A percentile compares a stretch with the other conserved stretches of the same genome.
Conservation (phyloP, 192 early-diverging fungal genomes). For the Rhizophagus sp. region DNA sequence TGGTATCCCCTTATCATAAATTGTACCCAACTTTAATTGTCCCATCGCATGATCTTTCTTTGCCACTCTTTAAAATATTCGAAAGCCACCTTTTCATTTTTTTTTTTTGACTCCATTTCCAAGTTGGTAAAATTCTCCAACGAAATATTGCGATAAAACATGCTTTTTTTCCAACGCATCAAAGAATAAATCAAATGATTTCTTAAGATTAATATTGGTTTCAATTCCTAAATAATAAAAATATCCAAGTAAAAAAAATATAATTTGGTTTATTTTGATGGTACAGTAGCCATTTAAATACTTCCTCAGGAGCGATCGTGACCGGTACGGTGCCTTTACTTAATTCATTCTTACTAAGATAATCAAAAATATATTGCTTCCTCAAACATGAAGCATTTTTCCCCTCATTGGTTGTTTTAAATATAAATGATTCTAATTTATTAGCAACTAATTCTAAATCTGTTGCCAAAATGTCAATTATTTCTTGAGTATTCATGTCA, state of each 20-base stretch:
- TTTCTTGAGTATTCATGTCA: not conserved
- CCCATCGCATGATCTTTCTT: not conserved
- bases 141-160: not conserved
- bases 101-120: no score
- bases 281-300: no score
- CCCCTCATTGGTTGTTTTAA: no score
- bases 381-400: no score
- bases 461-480: not conserved
- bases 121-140: not conserved
- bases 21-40: not conserved
- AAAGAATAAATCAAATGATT: not conserved
- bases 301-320: no score
- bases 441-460: not conserved
- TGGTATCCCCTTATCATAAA: not conserved
- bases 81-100: not conserved
- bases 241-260: no score
- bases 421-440: no score
- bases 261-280: no score
- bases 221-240: not conserved
- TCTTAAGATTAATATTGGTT: not conserved
- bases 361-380: no score
- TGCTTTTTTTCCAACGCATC: not conserved
- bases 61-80: not conserved
- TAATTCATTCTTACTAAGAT: no score
- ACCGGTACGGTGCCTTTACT: no score